phyloP scores from a whole-genome alignment of 2,329 filamentous ascomycete genomes.

The Rhinocladiella mackenziei region DNA sequence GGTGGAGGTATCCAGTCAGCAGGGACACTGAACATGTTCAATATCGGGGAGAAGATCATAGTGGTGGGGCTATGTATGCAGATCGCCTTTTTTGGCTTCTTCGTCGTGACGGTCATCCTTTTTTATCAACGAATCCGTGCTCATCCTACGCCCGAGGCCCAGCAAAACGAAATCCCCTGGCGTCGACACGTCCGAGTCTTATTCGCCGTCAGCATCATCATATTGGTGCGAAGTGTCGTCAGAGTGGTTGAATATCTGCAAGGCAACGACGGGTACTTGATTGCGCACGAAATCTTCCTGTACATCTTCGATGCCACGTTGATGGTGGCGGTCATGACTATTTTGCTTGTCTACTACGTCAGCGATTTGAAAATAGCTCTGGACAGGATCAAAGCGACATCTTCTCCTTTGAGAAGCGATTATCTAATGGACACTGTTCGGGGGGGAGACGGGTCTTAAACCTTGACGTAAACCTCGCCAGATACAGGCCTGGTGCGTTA shows the following conservation, averaged over 20 bases:
- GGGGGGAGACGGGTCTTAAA: too few relatives aligned
- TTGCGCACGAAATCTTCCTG: slow-evolving; percentile 32
- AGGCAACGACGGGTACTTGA: slow-evolving; percentile 32
- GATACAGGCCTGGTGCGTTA: too few relatives aligned
- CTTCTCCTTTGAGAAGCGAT: too few relatives aligned
- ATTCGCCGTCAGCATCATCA: slow-evolving; percentile 29
- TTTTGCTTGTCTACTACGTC: too few relatives aligned
- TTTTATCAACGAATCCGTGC: slow-evolving; percentile 47
- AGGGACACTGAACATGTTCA: too few relatives aligned
- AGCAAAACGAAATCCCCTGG: slow-evolving; percentile 33
- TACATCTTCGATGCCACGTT: slow-evolving; percentile 34
- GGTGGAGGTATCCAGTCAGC: too few relatives aligned
- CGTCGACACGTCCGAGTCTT: slow-evolving; percentile 35
- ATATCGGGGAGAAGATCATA: slow-evolving; percentile 39
- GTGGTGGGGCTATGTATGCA: slow-evolving; percentile 55
- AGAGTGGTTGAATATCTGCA: slow-evolving; percentile 33
- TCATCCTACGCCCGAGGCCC: slow-evolving; percentile 32
- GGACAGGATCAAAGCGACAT: too few relatives aligned
- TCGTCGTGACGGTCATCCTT: slow-evolving; percentile 46
- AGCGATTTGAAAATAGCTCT: too few relatives aligned
- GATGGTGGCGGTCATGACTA: too few relatives aligned
- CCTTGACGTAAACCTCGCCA: too few relatives aligned
- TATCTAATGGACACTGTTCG: too few relatives aligned
- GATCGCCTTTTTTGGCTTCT: slow-evolving; percentile 55
- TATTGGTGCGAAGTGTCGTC: slow-evolving; percentile 32